Percentiles rank a stretch among this genome's conserved stretches.
These are phyloP conservation scores for Rutstroemia sp. DNA, from an alignment of 2,329 filamentous ascomycete genomes.

Conservation along the genomic window DNA sequence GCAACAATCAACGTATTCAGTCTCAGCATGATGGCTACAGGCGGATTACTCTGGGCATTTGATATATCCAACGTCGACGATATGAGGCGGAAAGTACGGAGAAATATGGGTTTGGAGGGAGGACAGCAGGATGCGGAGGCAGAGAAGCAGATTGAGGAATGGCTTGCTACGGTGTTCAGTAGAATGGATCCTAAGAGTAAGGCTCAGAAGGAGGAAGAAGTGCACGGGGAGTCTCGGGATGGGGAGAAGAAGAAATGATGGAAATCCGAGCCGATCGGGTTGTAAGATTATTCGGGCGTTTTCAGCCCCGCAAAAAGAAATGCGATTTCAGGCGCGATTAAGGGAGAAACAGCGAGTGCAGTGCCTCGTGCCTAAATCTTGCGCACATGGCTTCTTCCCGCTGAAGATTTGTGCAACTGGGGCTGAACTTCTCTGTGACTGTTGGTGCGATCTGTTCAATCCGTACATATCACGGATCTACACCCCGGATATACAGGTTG, in stretches of 20 bases:
- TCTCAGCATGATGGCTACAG: slow-evolving; percentile 65
- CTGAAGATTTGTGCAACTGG: background rate
- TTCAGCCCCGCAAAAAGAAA: background rate
- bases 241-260: slow-evolving; percentile 8
- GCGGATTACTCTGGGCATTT: slow-evolving; percentile 68
- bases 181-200: slow-evolving; percentile 41
- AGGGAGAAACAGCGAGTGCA: background rate
- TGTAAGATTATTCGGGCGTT: background rate
- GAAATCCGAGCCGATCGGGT: background rate
- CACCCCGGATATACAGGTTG: background rate
- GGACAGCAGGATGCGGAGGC: slow-evolving; percentile 39
- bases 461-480: no score
- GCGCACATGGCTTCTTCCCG: no score
- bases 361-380: background rate
- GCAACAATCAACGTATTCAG: slow-evolving; percentile 81
- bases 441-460: background rate
- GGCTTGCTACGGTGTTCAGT: slow-evolving; percentile 52
- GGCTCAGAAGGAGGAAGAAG: background rate
- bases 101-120: slow-evolving; percentile 34
- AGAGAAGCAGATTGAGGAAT: slow-evolving; percentile 54
- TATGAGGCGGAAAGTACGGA: slow-evolving; percentile 45
- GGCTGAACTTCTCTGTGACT: background rate
- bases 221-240: background rate
- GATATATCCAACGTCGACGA: slow-evolving; percentile 67
- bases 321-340: background rate